Evolutionary conservation across 495 filamentous ascomycete genomes (phyloP), one percentile per base, ranked within the genome.

Genomic region (Copromyces sp.): DNA sequence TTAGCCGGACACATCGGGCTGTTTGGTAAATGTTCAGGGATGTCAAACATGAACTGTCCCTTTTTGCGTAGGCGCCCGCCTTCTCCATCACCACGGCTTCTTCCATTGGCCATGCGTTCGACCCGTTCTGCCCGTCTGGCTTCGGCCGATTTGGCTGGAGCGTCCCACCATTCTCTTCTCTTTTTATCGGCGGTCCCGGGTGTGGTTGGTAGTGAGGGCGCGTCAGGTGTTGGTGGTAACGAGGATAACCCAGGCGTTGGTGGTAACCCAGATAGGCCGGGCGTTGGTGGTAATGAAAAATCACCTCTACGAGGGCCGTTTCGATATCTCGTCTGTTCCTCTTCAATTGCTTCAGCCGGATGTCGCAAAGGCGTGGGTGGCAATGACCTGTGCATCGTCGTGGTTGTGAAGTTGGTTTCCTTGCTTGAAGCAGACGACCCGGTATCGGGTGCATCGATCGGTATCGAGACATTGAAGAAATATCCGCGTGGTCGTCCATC

Each of bases 1-100:
- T 87, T 84, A 45, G 85, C 81, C 9, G 90, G 90, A 79, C 90
- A 92, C 75, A 91, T 80, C 47, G 89, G 89, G 75, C 88, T 91
- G 65, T 70, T 84, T 12, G 88, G 88, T 20, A 90, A 78, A 80
- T 92, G 90, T 59, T 91, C 89, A n/a, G 89, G 89, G 24, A 90
- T 77, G 69, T 88, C 81, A 71, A 87, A 84, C 69, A 87, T 83
- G 74, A 90, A 88, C 68, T 76, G 47, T 12, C 47, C 71, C 41
- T 65, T 73, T 68, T 74, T 76, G 47, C 68, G 69, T 17, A 70
- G 35, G 39, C 39, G 71, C 14, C 40, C 11, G 39, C n/a, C 20
- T n/a, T 72, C 20, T 53, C 53, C 32, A 24, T 68, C 38, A 32
- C 47, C n/a, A 69, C 68, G 53, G 68, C 70, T 59, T 71, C 20